These are phyloP conservation scores for Fomes fomentarius DNA, from an alignment of 1,284 basidiomycete genomes.

Conservation along the genomic window DNA sequence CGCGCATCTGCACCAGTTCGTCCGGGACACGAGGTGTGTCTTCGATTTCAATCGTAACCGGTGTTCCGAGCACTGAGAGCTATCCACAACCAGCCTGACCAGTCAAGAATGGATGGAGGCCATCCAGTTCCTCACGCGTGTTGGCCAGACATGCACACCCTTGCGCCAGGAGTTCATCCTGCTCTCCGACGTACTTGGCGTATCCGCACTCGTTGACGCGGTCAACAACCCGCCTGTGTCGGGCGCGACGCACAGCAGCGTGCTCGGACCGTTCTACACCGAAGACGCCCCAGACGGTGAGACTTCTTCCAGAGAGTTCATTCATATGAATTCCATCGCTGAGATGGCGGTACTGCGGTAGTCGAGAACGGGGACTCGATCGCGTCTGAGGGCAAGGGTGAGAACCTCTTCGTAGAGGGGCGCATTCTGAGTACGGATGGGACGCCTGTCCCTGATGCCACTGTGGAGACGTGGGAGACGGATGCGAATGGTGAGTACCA, in stretches of 20 bases:
- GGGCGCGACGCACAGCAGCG: constrained; percentile 73
- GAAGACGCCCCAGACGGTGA: constrained; percentile 77
- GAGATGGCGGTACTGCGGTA: constrained; percentile 20
- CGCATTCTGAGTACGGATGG: constrained; percentile 67
- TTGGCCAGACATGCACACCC: constrained; percentile 73
- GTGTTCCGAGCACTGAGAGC: background rate
- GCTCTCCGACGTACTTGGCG: constrained; percentile 78
- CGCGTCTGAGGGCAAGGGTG: constrained; percentile 79
- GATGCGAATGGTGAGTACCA: constrained; percentile 66
- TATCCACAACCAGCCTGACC: constrained; percentile 51
- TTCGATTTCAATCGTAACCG: background rate
- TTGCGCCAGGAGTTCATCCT: constrained; percentile 86
- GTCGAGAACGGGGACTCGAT: constrained; percentile 49
- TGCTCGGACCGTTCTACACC: constrained; percentile 86
- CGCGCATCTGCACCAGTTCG: constrained; percentile 60
- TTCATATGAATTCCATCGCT: constrained; percentile 6
- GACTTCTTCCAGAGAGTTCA: constrained; percentile 29
- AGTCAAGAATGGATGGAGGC: constrained; percentile 86
- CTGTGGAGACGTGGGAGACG: constrained; percentile 89
- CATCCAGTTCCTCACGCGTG: constrained; percentile 76
- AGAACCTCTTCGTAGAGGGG: constrained; percentile 82
- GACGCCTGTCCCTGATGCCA: constrained; percentile 64
- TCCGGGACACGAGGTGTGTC: constrained; percentile 61
- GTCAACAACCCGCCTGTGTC: constrained; percentile 74
- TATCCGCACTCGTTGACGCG: constrained; percentile 77